Conservation (phyloP, 805 yeast species). For the Zygotorulaspora danielsina region DNA sequence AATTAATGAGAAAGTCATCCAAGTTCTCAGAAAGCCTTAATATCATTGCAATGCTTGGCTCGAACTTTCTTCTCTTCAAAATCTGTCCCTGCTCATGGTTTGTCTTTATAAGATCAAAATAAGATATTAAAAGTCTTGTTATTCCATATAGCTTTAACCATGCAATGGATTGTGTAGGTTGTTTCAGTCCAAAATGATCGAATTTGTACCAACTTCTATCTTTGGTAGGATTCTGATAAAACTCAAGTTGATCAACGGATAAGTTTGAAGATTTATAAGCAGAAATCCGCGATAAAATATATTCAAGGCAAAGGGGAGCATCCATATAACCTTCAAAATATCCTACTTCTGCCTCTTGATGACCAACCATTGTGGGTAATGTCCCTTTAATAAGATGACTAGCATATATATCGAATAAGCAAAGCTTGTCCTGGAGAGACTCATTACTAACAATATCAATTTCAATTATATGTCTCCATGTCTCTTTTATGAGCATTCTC, state of each 20-base stretch:
- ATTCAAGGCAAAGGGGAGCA: slow-evolving; percentile 16
- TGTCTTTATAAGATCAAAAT: slow-evolving; percentile 11
- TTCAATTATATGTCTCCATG: slow-evolving; percentile 36
- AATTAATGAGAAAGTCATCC: slow-evolving; percentile 18
- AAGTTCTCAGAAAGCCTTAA: slow-evolving; percentile 16
- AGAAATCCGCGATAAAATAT: slow-evolving; percentile 13
- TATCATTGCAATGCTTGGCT: slow-evolving; percentile 10
- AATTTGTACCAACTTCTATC: slow-evolving; percentile 18
- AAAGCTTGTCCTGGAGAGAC: slow-evolving; percentile 41
- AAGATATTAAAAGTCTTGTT: slow-evolving; percentile 16
- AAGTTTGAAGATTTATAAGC: slow-evolving; percentile 14
- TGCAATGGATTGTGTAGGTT: slow-evolving; percentile 4
- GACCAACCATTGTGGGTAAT: slow-evolving; percentile 22
- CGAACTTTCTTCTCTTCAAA: slow-evolving; percentile 24
- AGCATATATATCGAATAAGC: slow-evolving; percentile 44
- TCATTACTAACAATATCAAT: slow-evolving; percentile 43
- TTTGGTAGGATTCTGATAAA: neutral
- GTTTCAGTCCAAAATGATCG: slow-evolving; percentile 18
- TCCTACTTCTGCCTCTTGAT: slow-evolving; percentile 10
- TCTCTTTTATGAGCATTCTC: slow-evolving; percentile 38
- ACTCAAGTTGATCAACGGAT: slow-evolving; percentile 3
- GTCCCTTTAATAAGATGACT: slow-evolving; percentile 38
- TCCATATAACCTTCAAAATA: slow-evolving; percentile 4
- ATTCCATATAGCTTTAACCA: slow-evolving; percentile 24
- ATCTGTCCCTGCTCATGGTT: slow-evolving; percentile 4